These are phyloP conservation scores for Gynostemma pentaphyllum DNA, from an alignment of 306 rosid genomes.

Conservation along the genomic window DNA sequence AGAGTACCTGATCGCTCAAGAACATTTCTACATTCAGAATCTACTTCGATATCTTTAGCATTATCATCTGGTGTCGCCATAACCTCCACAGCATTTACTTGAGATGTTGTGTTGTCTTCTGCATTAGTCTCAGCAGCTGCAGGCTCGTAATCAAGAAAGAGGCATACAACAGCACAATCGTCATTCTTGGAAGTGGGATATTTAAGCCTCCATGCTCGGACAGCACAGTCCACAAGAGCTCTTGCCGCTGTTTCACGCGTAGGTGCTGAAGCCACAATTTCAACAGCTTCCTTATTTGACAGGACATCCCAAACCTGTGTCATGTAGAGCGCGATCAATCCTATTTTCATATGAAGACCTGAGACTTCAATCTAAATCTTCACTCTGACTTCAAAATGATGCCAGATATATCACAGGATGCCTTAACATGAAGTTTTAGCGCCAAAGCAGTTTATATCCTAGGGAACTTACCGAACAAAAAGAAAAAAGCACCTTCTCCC, in stretches of 20 bases:
- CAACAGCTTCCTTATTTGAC: conserved; percentile 40
- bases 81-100: not conserved
- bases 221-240: conserved; percentile 43
- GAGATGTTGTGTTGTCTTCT: conserved; percentile 8
- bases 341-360: not conserved
- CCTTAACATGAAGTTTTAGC: not conserved
- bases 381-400: conserved; percentile 1
- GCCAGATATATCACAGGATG: not conserved
- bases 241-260: conserved; percentile 36
- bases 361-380: not conserved
- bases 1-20: not conserved
- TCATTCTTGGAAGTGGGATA: conserved; percentile 50
- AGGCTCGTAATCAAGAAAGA: conserved; percentile 25
- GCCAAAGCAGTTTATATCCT: not conserved
- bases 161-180: conserved; percentile 52
- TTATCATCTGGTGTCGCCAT: not conserved
- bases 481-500: conserved; percentile 2
- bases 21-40: not conserved
- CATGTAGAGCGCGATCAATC: not conserved
- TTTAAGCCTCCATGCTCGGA: conserved; percentile 45
- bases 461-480: not conserved
- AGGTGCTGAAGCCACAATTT: conserved; percentile 48
- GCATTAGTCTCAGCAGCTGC: not conserved
- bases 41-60: not conserved
- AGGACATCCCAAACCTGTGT: conserved; percentile 51